Conservation (phyloP, 306 rosid species). For the Quercus rubra region DNA sequence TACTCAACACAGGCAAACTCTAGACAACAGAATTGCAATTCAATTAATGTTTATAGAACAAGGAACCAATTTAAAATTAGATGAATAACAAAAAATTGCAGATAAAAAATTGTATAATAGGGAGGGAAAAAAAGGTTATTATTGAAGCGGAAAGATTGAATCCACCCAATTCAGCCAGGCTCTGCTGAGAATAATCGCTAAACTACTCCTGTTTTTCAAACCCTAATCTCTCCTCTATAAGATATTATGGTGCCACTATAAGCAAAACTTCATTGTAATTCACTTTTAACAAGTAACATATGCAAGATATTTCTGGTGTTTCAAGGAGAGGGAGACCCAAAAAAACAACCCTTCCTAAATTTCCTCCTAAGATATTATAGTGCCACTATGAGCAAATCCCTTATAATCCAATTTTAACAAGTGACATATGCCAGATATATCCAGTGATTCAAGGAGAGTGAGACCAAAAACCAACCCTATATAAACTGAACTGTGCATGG, state of each 20-base stretch:
- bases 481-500: too few species aligned
- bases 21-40: conserved; percentile 1
- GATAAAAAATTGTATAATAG: background rate
- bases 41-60: background rate
- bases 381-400: too few species aligned
- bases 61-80: background rate
- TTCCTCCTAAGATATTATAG: too few species aligned
- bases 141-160: background rate
- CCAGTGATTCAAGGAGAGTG: background rate
- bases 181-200: background rate
- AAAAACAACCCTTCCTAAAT: too few species aligned
- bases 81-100: background rate
- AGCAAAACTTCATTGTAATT: background rate
- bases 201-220: background rate
- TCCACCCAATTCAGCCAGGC: background rate
- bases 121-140: background rate
- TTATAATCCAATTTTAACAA: too few species aligned
- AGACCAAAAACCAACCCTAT: too few species aligned
- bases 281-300: background rate
- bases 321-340: too few species aligned
- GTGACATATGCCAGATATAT: too few species aligned
- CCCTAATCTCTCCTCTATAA: background rate
- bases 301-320: background rate
- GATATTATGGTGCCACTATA: background rate
- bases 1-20: background rate